phyloP scores from a whole-genome alignment of 106 monocot genomes.

The Dendrobium chrysotoxum region DNA sequence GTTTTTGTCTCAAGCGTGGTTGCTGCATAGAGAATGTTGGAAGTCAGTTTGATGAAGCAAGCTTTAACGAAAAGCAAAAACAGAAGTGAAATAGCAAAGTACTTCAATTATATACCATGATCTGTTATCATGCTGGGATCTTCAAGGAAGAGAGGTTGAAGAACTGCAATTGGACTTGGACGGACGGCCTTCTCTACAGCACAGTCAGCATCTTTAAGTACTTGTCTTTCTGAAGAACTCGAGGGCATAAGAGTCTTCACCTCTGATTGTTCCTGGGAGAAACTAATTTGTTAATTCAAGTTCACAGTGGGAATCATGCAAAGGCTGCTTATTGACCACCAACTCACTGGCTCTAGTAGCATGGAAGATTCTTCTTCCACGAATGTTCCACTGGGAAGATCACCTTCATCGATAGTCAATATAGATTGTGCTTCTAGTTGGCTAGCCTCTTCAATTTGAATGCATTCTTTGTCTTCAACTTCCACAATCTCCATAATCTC shows the following conservation, averaged over 20 bases:
- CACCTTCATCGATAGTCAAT: background rate
- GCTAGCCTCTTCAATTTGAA: constrained; percentile 8
- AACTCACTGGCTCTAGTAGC: constrained; percentile 24
- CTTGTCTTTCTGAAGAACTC: constrained; percentile 10
- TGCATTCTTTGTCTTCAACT: no score
- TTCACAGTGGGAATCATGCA: background rate
- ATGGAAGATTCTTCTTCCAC: constrained; percentile 11
- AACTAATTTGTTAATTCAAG: background rate
- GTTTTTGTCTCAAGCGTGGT: background rate
- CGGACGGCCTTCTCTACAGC: constrained; percentile 18
- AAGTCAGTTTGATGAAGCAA: background rate
- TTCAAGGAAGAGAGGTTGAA: constrained; percentile 40
- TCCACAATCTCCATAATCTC: constrained; percentile 2
- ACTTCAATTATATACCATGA: background rate
- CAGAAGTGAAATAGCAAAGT: background rate
- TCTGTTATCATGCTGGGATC: constrained; percentile 12
- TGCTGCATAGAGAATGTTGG: background rate
- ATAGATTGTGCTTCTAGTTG: constrained; percentile 2
- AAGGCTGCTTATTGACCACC: background rate
- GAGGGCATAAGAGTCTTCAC: background rate
- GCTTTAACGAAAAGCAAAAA: background rate
- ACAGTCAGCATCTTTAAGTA: constrained; percentile 16
- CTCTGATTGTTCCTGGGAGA: constrained; percentile 22
- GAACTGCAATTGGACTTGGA: constrained; percentile 48
- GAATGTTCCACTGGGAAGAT: constrained; percentile 10